These are phyloP conservation scores for Lathyrus tuberosus DNA, from an alignment of 306 rosid species.

Conservation along the genomic window DNA sequence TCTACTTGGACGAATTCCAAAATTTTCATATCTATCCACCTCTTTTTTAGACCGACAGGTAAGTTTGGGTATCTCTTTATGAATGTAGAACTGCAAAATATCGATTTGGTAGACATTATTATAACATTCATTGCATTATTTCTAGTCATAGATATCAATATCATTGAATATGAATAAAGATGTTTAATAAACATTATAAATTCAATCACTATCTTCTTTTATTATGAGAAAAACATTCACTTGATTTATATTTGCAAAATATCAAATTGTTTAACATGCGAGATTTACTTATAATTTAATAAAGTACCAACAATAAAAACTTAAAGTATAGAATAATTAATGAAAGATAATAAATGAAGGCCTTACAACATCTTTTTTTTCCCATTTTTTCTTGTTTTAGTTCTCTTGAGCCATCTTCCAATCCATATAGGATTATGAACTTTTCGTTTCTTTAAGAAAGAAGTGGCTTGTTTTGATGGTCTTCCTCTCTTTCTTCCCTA, in stretches of 20 bases:
- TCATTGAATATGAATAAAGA: too few species aligned
- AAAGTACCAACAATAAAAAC: neutral
- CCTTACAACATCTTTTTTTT: neutral
- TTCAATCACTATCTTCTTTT: neutral
- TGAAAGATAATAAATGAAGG: neutral
- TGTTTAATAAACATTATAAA: neutral
- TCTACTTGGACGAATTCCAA: neutral
- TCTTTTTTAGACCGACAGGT: neutral
- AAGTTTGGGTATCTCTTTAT: neutral
- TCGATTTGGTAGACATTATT: neutral
- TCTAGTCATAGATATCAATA: too few species aligned
- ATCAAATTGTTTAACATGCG: too few species aligned
- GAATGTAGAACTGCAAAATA: neutral
- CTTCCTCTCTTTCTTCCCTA: neutral
- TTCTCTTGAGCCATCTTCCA: neutral
- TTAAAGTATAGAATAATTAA: neutral
- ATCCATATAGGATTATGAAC: neutral
- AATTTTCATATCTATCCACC: neutral
- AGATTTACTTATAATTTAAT: neutral
- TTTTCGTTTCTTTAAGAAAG: neutral
- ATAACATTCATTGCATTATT: neutral
- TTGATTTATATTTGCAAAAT: too few species aligned
- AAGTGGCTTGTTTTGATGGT: neutral
- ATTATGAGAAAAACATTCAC: neutral
- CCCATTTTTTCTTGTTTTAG: neutral